Percentiles rank a stretch among this genome's conserved stretches.
Conservation (phyloP, 345 rosid genomes). For the Jatropha curcas region DNA sequence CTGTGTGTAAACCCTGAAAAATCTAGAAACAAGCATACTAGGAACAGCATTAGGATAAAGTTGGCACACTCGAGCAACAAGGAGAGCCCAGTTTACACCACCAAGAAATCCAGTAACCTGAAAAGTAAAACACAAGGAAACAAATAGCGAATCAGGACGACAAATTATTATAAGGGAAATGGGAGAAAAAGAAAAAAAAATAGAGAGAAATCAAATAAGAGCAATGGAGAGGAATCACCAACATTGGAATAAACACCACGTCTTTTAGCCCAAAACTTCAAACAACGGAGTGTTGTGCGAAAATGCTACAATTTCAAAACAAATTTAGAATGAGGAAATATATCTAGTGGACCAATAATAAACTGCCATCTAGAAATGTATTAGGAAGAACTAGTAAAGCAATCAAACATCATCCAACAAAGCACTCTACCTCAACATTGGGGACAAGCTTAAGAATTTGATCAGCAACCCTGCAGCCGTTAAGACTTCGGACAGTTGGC, state of each 20-base stretch:
- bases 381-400: background rate
- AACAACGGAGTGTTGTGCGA: conserved; percentile 57
- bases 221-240: conserved; percentile 16
- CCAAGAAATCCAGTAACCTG: conserved; percentile 85
- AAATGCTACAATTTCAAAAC: conserved; percentile 54
- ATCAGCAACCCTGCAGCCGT: conserved; percentile 98
- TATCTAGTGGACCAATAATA: background rate
- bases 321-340: conserved; percentile 7
- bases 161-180: background rate
- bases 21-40: conserved; percentile 68
- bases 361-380: background rate
- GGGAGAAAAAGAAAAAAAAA: background rate
- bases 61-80: conserved; percentile 72
- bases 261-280: conserved; percentile 71
- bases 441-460: conserved; percentile 93
- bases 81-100: conserved; percentile 81
- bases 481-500: conserved; percentile 91
- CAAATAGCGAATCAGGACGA: background rate
- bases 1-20: conserved; percentile 65
- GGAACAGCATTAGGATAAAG: conserved; percentile 70
- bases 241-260: conserved; percentile 79
- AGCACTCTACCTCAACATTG: conserved; percentile 64
- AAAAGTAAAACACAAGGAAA: background rate
- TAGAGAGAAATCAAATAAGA: background rate
- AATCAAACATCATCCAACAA: conserved; percentile 1